A percentile compares a stretch with the other conserved stretches of the same genome.
Evolutionary conservation across 495 filamentous ascomycete genomes (phyloP).

Genomic region (Penicillium crystallinum): DNA sequence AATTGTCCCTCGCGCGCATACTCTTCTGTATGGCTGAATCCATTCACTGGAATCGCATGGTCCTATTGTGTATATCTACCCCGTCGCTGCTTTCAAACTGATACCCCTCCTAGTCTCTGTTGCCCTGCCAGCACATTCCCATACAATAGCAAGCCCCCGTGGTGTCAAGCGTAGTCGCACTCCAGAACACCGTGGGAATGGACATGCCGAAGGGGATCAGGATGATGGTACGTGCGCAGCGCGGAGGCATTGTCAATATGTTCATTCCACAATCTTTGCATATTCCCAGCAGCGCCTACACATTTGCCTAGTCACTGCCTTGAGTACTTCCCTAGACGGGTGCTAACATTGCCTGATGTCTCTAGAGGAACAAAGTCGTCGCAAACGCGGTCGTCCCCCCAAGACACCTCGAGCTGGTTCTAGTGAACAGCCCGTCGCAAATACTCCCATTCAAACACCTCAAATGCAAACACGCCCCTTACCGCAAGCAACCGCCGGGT

Average conservation of each 20-base stretch:
- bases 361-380: conserved; percentile 66
- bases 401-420: conserved; percentile 54
- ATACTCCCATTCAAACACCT: conserved; percentile 65
- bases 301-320: background rate
- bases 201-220: conserved; percentile 53
- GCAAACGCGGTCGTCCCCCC: conserved; percentile 84
- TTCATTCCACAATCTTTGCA: background rate
- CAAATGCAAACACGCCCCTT: conserved; percentile 68
- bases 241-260: conserved; percentile 8
- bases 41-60: background rate
- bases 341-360: conserved; percentile 15
- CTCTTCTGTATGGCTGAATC: background rate
- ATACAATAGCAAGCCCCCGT: conserved; percentile 55
- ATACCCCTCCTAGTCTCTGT: conserved; percentile 39
- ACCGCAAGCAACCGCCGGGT: conserved; percentile 47
- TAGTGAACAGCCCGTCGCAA: conserved; percentile 45
- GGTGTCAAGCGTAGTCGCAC: conserved; percentile 93
- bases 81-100: conserved; percentile 33
- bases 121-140: conserved; percentile 38
- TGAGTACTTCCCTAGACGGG: background rate
- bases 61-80: background rate
- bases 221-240: conserved; percentile 74
- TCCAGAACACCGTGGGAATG: conserved; percentile 68
- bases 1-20: background rate
- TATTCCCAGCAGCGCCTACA: background rate